Base-by-base conservation (phyloP, 202 grass and related monocot genomes). In the Saccharum hybrid region DNA sequence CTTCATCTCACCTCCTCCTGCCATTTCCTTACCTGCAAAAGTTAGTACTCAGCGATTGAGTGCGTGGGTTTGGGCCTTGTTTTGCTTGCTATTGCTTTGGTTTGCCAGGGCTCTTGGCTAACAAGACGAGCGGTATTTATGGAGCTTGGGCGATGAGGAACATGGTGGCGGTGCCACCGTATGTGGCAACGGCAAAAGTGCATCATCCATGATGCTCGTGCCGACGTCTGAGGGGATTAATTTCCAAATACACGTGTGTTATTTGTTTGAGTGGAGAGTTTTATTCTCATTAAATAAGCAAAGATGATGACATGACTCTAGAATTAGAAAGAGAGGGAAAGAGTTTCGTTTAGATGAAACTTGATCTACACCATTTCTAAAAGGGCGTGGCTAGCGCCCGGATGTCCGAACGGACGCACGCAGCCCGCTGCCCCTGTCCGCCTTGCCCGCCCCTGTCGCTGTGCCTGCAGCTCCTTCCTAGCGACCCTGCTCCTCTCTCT, bases 1-100 rank as follows among this genome's bases (percentile, higher is more conserved):
- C 52, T 84, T 90, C 21, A 84, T 36, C 12, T 80, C 45, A 54
- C 1, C 11, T 18, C 77, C 64, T 1, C 64, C 64, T 0, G 64
- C 45, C 64, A 80, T 80, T 54, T 40, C 43, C 7, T 10, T 9
- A 6, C 16, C 31, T 26, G 3, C 11, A 21, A 48, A 34, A 34
- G 33, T 34, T 56, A 56, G 6, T 21, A 59, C 19, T 9, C 1
- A 12, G 26, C 0, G 4, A 30, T 64, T 78, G 6, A 15, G 54
- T 60, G 54, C 12, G 15, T 69, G 23, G 21, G 57, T 43, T 63
- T 43, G 38, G 8, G 6, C 10, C 38, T 76, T 62, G 4, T 15
- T 76, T 41, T 76, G 75, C 1, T 78, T 66, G 60, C 26, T 66
- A 46, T 0, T 9, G 18, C 3, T 9, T 4, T 61, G 1, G 1